Evolutionary conservation across 495 filamentous ascomycete genomes (phyloP), one percentile per base, ranked within the genome.

Genomic region (Xylaria curta): DNA sequence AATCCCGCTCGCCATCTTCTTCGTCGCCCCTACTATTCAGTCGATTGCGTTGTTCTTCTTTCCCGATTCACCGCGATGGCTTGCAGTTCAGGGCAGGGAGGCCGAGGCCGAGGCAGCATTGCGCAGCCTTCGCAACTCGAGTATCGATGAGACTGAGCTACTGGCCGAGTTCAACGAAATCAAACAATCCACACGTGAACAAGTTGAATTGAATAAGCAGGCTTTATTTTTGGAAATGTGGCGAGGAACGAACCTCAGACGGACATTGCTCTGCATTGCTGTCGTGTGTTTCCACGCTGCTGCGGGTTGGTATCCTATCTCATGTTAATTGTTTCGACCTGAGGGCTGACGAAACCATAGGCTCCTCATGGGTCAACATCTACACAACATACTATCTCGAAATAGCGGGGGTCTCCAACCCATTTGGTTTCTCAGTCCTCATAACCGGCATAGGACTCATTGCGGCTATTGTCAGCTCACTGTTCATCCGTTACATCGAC

Each of bases 41-140:
- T 76, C 80, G 28, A 67, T 81, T 15, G 82, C 83, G n/a, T 66
- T 89, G 36, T 75, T 87, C 67, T 86, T 88, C 77, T 84, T 89
- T 40, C 87, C 87, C 0, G 87, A 89, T 66, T 84, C 81, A 21
- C 88, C 88, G 0, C 83, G 88, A 38, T 90, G 88, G 88, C 81
- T 90, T 10, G 76, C 87, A 58, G 82, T 82, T 44, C 80, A 85
- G 38, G 81, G 83, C 19, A 82, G 76, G 59, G 66, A 76, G n/a
- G 82, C 83, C 13, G 78, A 81, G 54, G 86, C 86, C 10, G 78
- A 78, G 42, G 78, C 79, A 49, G 75, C 82, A 7, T 79, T 88
- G 40, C 72, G 77, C 6, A 81, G 78, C 74, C 82, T 87, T 3
- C 76, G 84, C 53, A 82, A 86, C 10, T 69, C 46, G 10, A 62